Evolutionary conservation across 495 filamentous ascomycete species (phyloP), one percentile per base, ranked within the genome.

Genomic region (Cladorrhinum samala): DNA sequence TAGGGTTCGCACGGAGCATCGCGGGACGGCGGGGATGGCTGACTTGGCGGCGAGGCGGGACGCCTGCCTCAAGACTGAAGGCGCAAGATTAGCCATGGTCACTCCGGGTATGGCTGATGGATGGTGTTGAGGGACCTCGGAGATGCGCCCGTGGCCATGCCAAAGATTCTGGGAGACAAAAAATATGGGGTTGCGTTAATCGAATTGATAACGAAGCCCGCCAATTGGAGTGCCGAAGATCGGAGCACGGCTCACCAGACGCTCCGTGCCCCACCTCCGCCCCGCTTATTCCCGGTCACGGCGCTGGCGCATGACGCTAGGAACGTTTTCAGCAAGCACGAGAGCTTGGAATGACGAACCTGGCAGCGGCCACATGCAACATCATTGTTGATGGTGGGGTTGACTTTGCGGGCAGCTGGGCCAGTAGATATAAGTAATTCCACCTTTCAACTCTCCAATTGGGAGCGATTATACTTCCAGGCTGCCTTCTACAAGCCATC

Each of bases 51-150:
- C 84, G 55, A 85, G 78, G 60, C 86, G 80, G 49, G 88, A 86
- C 45, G 84, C 86, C 77, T 91, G 87, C 74, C 88, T 85, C 72
- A 89, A 74, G 59, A 83, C 83, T 65, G 77, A 76, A 41, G 87
- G 82, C 58, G 84, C 78, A 69, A 87, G 76, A 61, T 77, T 81
- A 52, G 86, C 81, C 89, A 95, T 95, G 61, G 47, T 73, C 56
- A 60, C n/a, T n/a, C n/a, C n/a, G n/a, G 25, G 20, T 27, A 38
- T 55, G 14, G 24, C 16, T 46, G 7, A 20, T 50, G 25, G 13
- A 50, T 39, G 54, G 58, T 48, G 50, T 13, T 17, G 46, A 20
- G 46, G 41, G 54, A 49, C 33, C 54, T 57, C 50, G 40, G 49
- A 42, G 55, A 58, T 58, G 58, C 33, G 39, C 27, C 20, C 17